A percentile compares a stretch with the other conserved stretches of the same genome.
phyloP scores from a whole-genome alignment of 768 basidiomycete genomes.

The Leccinum variicolor region DNA sequence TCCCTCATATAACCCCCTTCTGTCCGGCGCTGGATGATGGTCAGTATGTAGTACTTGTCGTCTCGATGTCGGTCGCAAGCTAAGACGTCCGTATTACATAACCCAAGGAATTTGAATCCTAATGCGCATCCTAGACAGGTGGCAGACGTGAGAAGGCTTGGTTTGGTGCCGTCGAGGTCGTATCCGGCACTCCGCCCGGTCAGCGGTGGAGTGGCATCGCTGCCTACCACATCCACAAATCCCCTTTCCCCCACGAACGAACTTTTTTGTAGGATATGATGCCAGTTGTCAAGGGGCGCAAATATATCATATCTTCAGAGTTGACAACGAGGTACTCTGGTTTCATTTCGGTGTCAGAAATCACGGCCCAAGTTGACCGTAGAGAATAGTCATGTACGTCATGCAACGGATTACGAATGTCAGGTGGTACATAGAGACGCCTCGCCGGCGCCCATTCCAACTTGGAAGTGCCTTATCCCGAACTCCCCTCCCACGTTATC shows the following conservation, averaged over 20 bases:
- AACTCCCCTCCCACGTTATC: background rate
- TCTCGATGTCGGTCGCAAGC: background rate
- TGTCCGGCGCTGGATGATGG: background rate
- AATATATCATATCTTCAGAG: background rate
- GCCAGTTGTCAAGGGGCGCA: conserved; percentile 1
- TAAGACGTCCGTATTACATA: background rate
- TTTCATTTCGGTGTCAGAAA: background rate
- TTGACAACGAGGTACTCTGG: background rate
- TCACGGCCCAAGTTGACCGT: background rate
- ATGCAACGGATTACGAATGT: background rate
- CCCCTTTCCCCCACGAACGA: background rate
- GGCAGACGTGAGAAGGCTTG: background rate
- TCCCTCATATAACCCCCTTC: background rate
- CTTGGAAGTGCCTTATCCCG: background rate
- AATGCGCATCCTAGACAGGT: background rate
- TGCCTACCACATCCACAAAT: background rate
- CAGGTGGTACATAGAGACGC: too few relatives aligned
- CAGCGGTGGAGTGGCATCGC: background rate
- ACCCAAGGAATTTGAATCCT: background rate
- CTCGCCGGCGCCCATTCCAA: background rate
- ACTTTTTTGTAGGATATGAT: background rate
- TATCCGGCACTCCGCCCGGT: background rate
- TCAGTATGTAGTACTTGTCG: background rate
- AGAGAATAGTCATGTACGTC: background rate
- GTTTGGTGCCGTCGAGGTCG: background rate